Conservation (phyloP, 2,329 filamentous ascomycete genomes). For the Monilinia laxa region DNA sequence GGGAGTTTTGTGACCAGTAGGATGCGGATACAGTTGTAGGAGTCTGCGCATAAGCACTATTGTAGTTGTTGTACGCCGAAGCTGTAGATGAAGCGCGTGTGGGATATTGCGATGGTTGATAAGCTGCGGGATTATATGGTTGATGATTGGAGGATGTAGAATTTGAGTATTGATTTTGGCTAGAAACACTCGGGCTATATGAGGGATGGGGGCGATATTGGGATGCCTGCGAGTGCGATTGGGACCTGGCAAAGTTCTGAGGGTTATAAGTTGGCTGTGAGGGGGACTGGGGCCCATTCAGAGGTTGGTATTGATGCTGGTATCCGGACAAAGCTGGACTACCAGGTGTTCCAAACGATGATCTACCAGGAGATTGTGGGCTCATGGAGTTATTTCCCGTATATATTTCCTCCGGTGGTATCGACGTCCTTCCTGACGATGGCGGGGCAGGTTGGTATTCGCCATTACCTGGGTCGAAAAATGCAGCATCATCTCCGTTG, state of each 20-base stretch:
- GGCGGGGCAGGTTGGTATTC: conserved; percentile 39
- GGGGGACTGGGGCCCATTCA: conserved; percentile 39
- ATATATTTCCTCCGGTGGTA: conserved; percentile 61
- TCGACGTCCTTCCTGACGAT: conserved; percentile 33
- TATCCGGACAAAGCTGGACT: conserved; percentile 46
- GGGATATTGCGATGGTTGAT: conserved; percentile 48
- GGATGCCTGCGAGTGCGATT: conserved; percentile 42
- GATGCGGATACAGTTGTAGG: conserved; percentile 46
- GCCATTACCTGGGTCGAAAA: conserved; percentile 45
- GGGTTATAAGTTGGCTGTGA: conserved; percentile 57
- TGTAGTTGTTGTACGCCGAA: conserved; percentile 53
- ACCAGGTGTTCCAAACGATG: conserved; percentile 33
- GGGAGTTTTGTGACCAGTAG: conserved; percentile 32
- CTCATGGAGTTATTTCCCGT: conserved; percentile 42
- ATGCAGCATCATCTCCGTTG: conserved; percentile 67
- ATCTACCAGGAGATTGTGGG: conserved; percentile 34
- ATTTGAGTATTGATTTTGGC: conserved; percentile 37
- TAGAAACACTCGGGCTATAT: conserved; percentile 47
- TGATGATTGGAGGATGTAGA: conserved; percentile 50
- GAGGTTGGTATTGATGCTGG: conserved; percentile 53
- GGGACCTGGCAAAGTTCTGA: conserved; percentile 54
- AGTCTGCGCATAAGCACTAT: conserved; percentile 38
- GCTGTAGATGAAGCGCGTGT: conserved; percentile 56
- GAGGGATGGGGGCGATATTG: conserved; percentile 49
- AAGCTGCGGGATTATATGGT: conserved; percentile 66